These are phyloP conservation scores for Solanum chilense DNA, from an alignment of 257 asterid genomes.

Conservation along the genomic window DNA sequence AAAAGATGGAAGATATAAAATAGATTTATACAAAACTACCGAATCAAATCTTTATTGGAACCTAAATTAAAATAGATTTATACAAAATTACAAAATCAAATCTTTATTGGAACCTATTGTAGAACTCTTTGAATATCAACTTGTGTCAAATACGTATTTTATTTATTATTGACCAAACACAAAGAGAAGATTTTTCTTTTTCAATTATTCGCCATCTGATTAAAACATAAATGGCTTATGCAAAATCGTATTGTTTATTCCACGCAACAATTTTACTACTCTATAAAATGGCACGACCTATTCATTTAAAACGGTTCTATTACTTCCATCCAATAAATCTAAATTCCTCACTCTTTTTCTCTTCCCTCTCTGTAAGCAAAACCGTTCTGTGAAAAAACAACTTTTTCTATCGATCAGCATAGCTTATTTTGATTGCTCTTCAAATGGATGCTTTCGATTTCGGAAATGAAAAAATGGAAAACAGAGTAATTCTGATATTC, in stretches of 20 bases:
- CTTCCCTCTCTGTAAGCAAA: not conserved
- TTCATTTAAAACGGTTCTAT: not conserved
- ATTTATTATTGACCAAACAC: not conserved
- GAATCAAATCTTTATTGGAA: too few relatives aligned
- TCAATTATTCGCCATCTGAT: not conserved
- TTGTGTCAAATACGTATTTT: not conserved
- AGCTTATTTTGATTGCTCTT: not conserved
- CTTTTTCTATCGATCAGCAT: not conserved
- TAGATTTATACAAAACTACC: not conserved
- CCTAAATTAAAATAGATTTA: too few relatives aligned
- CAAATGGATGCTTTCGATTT: conserved; percentile 22
- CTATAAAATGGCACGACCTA: not conserved
- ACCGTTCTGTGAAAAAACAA: not conserved
- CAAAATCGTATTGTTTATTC: not conserved
- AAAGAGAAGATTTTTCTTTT: not conserved
- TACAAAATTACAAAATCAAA: not conserved
- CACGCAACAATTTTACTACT: not conserved
- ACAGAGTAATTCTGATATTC: conserved; percentile 3
- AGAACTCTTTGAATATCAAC: not conserved
- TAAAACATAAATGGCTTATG: not conserved
- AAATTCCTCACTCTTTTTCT: not conserved
- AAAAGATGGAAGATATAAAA: too few relatives aligned
- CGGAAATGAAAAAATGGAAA: conserved; percentile 4
- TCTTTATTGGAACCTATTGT: not conserved
- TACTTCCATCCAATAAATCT: not conserved